Base-by-base conservation (phyloP, 140 eudicot genomes). In the Stevia rebaudiana region DNA sequence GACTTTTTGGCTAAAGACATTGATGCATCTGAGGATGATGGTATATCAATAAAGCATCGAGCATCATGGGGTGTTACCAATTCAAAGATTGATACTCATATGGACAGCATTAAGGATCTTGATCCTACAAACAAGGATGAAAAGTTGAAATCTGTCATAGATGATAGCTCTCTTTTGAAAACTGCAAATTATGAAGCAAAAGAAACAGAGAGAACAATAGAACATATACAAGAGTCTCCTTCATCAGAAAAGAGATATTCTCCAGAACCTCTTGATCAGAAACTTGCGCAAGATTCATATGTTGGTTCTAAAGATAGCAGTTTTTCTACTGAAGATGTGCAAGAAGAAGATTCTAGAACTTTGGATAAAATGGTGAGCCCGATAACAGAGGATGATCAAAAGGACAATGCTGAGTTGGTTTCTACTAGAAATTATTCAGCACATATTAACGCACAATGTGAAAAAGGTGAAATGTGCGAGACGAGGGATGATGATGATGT, bases 1-100 rank as follows among this genome's bases (percentile, higher is more conserved):
- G 66, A 41, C 31, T 56, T 61, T 48, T 56, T 58, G 28, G 59
- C 23, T 69, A 72, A 77, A 67, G 68, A 65, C 52, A 53, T 19
- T 66, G 74, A 57, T 70, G 71, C 61, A 46, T 35, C 61, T 0
- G 11, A 12, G 61, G 76, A 75, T 47, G 82, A 65, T 31, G 69
- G 68, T 31, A 43, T 30, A 55, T 49, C 68, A 58, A 49, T 23
- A 55, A 75, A 83, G 68, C 74, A 66, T 67, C 55, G 74, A 52
- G 70, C 52, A 68, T 61, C 78, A 53, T 68, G 10, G 43, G 72
- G 53, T 37, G 52, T 21, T 46, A 22, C 33, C 18, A 30, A 68
- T 76, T 61, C 78, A 48, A 72, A 80, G 43, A 28, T 67, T 73
- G 82, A 83, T 76, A 47, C 33, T 49, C 78, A 67, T 51, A 61